These are phyloP conservation scores for Trichoderma afroharzianum DNA, from an alignment of 2,329 filamentous ascomycete species.

Conservation along the genomic window DNA sequence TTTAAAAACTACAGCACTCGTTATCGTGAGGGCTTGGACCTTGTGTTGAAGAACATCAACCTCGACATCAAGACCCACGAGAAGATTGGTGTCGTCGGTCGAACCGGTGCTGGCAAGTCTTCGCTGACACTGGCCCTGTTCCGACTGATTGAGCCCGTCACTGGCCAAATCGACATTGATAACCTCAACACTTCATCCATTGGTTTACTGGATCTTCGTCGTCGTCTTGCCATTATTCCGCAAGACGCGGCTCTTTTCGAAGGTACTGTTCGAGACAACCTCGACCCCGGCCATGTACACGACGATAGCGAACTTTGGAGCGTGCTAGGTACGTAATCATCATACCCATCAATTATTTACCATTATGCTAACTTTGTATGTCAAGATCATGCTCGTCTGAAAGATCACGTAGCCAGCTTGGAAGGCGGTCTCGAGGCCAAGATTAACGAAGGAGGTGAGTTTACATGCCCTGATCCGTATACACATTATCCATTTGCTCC, in stretches of 20 bases:
- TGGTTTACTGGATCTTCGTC: constrained; percentile 81
- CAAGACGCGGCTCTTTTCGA: constrained; percentile 97
- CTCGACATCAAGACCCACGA: constrained; percentile 92
- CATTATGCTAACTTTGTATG: constrained; percentile 20
- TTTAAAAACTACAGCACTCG: constrained; percentile 94
- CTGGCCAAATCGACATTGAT: constrained; percentile 86
- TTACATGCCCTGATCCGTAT: not conserved
- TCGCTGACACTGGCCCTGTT: constrained; percentile 90
- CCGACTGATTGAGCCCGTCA: constrained; percentile 85
- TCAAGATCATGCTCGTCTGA: constrained; percentile 84
- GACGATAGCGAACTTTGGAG: constrained; percentile 98
- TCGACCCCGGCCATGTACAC: constrained; percentile 90
- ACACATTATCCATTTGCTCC: not conserved
- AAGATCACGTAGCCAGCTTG: constrained; percentile 85
- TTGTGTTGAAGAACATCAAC: constrained; percentile 89
- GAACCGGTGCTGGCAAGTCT: constrained; percentile 94
- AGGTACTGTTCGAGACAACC: constrained; percentile 87
- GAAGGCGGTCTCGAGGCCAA: constrained; percentile 83
- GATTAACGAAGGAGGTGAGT: constrained; percentile 89
- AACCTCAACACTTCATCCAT: constrained; percentile 84
- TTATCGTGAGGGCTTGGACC: constrained; percentile 83
- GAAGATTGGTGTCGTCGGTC: constrained; percentile 96
- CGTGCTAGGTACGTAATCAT: constrained; percentile 63
- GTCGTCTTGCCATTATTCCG: constrained; percentile 91
- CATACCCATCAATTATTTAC: not conserved